Evolutionary conservation across 495 filamentous ascomycete genomes (phyloP).

Genomic region (Aspergillus coremiiformis): DNA sequence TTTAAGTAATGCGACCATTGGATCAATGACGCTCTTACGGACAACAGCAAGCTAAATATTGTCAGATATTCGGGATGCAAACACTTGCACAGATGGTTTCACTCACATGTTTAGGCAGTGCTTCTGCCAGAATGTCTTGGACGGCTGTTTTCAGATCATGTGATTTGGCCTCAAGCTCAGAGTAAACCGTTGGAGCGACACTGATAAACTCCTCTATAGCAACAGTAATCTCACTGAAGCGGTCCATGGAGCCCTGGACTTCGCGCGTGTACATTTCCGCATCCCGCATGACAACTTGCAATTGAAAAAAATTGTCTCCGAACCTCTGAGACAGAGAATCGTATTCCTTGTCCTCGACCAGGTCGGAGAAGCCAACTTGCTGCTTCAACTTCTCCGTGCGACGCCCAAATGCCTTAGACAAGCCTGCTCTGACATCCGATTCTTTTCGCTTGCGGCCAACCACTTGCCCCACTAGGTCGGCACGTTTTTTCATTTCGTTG

Average conservation of each 20-base stretch:
- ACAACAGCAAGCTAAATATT: conserved; percentile 58
- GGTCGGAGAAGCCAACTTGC: conserved; percentile 57
- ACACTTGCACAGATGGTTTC: not conserved
- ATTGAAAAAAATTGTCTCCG: conserved; percentile 76
- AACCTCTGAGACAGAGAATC: conserved; percentile 68
- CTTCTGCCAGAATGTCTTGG: conserved; percentile 68
- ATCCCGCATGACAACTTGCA: conserved; percentile 86
- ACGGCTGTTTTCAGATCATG: conserved; percentile 73
- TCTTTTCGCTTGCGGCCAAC: conserved; percentile 82
- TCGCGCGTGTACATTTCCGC: conserved; percentile 77
- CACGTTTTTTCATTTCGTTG: conserved; percentile 86
- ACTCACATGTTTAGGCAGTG: conserved; percentile 81
- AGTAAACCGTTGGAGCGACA: conserved; percentile 53
- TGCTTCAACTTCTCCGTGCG: conserved; percentile 70
- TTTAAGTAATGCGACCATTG: conserved; percentile 73
- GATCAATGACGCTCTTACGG: conserved; percentile 75
- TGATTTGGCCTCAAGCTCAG: conserved; percentile 88
- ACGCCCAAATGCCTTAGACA: conserved; percentile 81
- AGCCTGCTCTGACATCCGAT: conserved; percentile 72
- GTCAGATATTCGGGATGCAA: conserved; percentile 4
- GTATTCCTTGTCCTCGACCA: conserved; percentile 73
- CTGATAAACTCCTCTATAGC: conserved; percentile 62
- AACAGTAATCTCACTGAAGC: conserved; percentile 60
- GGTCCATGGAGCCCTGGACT: conserved; percentile 60
- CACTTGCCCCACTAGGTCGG: conserved; percentile 81